phyloP scores from a whole-genome alignment of 2,329 filamentous ascomycete genomes.

The Fusarium verticillioides region DNA sequence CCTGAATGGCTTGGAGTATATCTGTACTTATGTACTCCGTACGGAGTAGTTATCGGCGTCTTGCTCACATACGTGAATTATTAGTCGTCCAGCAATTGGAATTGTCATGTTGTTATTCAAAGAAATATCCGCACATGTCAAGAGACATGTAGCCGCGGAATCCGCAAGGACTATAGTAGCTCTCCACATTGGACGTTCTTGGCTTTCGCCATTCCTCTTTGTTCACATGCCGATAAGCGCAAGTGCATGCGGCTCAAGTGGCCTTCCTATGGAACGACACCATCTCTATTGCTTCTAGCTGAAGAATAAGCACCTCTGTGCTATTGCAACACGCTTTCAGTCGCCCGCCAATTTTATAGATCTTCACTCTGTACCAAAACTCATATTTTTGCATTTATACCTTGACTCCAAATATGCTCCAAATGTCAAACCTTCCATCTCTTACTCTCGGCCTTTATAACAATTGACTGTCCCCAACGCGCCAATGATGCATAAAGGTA shows the following conservation, averaged over 20 bases:
- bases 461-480: conserved; percentile 24
- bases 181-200: conserved; percentile 33
- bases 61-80: not conserved
- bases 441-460: conserved; percentile 8
- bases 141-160: conserved; percentile 10
- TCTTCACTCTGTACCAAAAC: conserved; percentile 10
- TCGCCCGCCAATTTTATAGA: not conserved
- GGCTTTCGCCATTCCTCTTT: conserved; percentile 19
- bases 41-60: not conserved
- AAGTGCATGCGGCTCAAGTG: conserved; percentile 25
- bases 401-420: conserved; percentile 36
- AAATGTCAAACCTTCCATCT: conserved; percentile 25
- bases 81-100: not conserved
- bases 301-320: not conserved
- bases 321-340: not conserved
- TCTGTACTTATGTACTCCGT: too few species aligned
- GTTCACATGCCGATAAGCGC: conserved; percentile 26
- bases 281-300: not conserved
- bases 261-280: not conserved
- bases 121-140: conserved; percentile 1
- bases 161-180: not conserved
- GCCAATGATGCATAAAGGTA: conserved; percentile 40
- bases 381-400: conserved; percentile 12
- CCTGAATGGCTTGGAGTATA: not conserved
- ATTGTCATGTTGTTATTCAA: not conserved